Evolutionary conservation across 2,329 filamentous ascomycete species (phyloP), one percentile per base, ranked within the genome.

Genomic region (Aureobasidium sp.): DNA sequence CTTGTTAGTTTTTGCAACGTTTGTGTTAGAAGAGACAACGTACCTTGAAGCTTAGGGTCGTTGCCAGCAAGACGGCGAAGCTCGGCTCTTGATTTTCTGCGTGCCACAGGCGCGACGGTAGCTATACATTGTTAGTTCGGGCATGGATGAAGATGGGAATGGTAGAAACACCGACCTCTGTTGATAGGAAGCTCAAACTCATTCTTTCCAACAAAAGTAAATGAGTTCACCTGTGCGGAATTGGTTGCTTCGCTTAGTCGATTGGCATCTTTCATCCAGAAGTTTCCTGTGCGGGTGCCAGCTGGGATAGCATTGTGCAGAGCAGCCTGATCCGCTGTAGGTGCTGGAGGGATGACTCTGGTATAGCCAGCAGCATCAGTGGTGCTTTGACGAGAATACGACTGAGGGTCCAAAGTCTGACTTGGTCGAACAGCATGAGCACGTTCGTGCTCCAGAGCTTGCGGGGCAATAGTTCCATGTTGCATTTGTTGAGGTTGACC

Each of bases 21-120:
- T 13, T 27, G 4, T 13, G 37, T 10, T 29, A 1, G 15, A n/a
- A 4, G 4, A 29, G 11, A 46, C 11, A 17, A 35, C 57, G 37
- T 67, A 64, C 65, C 66, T 40, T 73, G 67, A 17, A 78, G 66
- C 50, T 71, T 73, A 29, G 72, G 71, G 61, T 78, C 75, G 46
- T 73, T 73, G 4, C 70, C 72, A 27, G 74, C 76, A 13, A 74
- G 67, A 58, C 69, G 73, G 60, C 74, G 74, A 46, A 79, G 65
- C 40, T 79, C 77, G 50, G 76, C 78, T 46, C 75, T 69, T 17
- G 78, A 79, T 57, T 74, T 74, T 29, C 78, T 72, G 37, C 73
- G 68, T 2, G 69, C 69, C 60, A 77, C 78, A 17, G 70, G 62
- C 0, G 77, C 77, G 9, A 79, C 64, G 3, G 72, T 71, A 45